Percentiles rank a stretch among this genome's conserved stretches.
Evolutionary conservation across 2,329 filamentous ascomycete species (phyloP).

Genomic region (Thielaviopsis euricoi): DNA sequence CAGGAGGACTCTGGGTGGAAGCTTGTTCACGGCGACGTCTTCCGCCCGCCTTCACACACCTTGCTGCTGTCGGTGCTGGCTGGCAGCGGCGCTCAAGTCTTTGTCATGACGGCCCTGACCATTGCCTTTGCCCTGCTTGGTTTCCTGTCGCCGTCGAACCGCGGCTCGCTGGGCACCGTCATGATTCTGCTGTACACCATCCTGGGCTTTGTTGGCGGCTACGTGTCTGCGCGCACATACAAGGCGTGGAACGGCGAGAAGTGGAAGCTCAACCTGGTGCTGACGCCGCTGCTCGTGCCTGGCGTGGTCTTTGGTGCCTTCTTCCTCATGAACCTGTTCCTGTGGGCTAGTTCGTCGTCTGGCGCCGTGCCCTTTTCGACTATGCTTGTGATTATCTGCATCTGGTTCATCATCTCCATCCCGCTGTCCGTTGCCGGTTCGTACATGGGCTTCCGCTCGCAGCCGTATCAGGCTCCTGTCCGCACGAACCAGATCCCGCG

Average conservation of each 20-base stretch:
- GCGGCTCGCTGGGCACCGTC: constrained; percentile 81
- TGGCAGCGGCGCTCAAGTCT: constrained; percentile 88
- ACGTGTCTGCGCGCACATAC: constrained; percentile 78
- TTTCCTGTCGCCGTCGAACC: constrained; percentile 89
- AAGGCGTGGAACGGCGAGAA: constrained; percentile 82
- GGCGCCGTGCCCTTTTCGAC: constrained; percentile 93
- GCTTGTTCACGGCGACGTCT: constrained; percentile 91
- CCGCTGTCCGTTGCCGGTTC: constrained; percentile 80
- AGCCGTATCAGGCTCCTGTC: constrained; percentile 59
- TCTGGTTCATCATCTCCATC: constrained; percentile 95
- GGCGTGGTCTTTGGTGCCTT: constrained; percentile 73
- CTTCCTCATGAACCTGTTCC: constrained; percentile 89
- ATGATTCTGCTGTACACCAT: constrained; percentile 88
- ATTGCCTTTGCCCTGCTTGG: constrained; percentile 87
- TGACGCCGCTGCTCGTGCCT: constrained; percentile 76
- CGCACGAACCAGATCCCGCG: constrained; percentile 96
- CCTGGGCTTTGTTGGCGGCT: constrained; percentile 84
- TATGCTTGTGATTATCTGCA: constrained; percentile 82
- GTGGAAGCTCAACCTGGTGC: constrained; percentile 85
- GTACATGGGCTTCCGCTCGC: constrained; percentile 77
- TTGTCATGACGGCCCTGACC: constrained; percentile 92
- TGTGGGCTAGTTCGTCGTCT: constrained; percentile 84
- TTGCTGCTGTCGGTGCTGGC: constrained; percentile 75
- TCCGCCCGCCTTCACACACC: constrained; percentile 70
- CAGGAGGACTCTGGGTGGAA: constrained; percentile 99